Base-by-base conservation (phyloP, 176 grass and related monocot genomes). In the Dendrocalamus sinicus region DNA sequence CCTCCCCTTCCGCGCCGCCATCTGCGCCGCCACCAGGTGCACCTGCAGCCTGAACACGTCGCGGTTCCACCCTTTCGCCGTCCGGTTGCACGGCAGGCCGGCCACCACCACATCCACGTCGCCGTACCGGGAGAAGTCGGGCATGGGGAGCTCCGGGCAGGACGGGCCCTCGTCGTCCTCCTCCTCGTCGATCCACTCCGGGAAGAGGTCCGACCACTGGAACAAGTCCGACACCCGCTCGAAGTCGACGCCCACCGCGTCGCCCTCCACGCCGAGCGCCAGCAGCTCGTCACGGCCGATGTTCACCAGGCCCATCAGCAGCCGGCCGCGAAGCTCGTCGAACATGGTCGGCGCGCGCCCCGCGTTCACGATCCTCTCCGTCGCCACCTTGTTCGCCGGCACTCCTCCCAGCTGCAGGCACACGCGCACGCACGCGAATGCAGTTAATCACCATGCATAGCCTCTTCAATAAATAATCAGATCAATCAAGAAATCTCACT, bases 161-260 rank as follows among this genome's bases (percentile, higher is more conserved):
- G 76, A 82, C 2, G 94, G 77, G 5, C 88, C 85, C 79, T 90
- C 85, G 78, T 89, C 91, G 47, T 90, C 90, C 86, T 87, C 92
- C 74, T 93, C 96, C 89, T 99, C 96, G 82, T 98, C 88, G 85
- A 93, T 90, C 96, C 96, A 98, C 85, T 93, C 91, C 64, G 96
- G 96, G 86, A 91, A 98, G 22, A 98, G 76, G 84, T 95, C 91
- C 65, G 86, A 72, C 96, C 96, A 98, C 72, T 9, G 37, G 66
- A 98, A 86, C 84, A 76, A 75, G 32, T 57, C 81, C 0, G 93
- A 89, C 5, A 91, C 91, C 4, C 71, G 83, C 44, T 98, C 91
- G 80, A 95, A 91, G 4, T 74, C 81, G 35, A 98, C 78, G 7
- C 8, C 39, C 20, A 81, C 86, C 28, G 73, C 80, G 37, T 85